Conservation (phyloP, 192 early-diverging fungal species). For the Borealophlyctis nickersoniae region DNA sequence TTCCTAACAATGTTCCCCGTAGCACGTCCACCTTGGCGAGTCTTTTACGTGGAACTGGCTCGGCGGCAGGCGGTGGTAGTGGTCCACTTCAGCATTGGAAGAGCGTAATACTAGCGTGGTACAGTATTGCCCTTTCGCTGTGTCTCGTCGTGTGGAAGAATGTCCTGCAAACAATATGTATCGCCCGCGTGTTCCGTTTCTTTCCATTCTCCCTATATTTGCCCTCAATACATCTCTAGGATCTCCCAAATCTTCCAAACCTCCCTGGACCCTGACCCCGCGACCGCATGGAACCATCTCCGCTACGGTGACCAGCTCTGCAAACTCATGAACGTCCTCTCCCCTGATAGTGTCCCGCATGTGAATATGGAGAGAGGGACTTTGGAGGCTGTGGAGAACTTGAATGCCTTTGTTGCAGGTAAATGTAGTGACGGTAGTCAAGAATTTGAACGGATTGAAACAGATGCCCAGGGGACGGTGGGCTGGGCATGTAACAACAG, state of each 20-base stretch:
- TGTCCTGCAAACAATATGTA: not conserved
- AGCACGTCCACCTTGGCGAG: too few species aligned
- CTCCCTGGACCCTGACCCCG: constrained; percentile 1
- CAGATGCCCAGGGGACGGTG: not conserved
- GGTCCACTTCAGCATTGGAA: not conserved
- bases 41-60: too few species aligned
- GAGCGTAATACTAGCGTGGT: not conserved
- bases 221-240: not conserved
- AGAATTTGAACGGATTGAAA: too few species aligned
- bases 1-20: too few species aligned
- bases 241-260: not conserved
- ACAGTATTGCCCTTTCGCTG: too few species aligned
- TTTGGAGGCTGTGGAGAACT: constrained; percentile 30
- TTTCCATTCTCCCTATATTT: not conserved
- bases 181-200: too few species aligned
- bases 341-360: constrained; percentile 26
- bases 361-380: constrained; percentile 14
- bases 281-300: constrained; percentile 27
- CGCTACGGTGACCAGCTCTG: constrained; percentile 29
- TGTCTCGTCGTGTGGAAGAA: not conserved
- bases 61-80: too few species aligned
- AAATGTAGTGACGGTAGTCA: not conserved
- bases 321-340: constrained; percentile 30
- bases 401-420: constrained; percentile 29
- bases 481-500: not conserved